phyloP scores from a whole-genome alignment of 495 filamentous ascomycete species.

The Penicillium waksmanii region DNA sequence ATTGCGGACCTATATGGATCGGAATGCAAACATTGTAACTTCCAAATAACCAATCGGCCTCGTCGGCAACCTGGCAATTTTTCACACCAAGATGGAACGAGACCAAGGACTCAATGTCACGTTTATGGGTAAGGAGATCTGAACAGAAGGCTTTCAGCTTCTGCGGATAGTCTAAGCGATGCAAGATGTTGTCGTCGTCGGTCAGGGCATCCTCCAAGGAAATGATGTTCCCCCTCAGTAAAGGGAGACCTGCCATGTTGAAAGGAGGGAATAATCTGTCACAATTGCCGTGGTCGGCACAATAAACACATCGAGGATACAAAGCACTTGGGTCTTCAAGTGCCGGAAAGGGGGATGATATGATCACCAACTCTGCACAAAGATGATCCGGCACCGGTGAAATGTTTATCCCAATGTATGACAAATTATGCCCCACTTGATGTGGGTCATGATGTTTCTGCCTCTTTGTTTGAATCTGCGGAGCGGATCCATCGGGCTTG shows the following conservation, averaged over 20 bases:
- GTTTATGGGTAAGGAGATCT: not conserved
- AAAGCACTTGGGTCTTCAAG: not conserved
- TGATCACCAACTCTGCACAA: not conserved
- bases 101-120: constrained; percentile 27
- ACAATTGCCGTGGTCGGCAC: not conserved
- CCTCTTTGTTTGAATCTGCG: no score
- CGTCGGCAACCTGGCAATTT: constrained; percentile 25
- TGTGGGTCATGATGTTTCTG: no score
- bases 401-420: not conserved
- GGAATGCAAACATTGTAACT: constrained; percentile 48
- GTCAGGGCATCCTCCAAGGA: not conserved
- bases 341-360: not conserved
- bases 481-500: no score
- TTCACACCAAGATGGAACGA: constrained; percentile 29
- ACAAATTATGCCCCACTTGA: no score
- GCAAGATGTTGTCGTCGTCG: constrained; percentile 2
- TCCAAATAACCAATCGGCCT: constrained; percentile 37
- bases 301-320: no score
- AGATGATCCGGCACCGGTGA: not conserved
- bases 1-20: constrained; percentile 26
- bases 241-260: not conserved
- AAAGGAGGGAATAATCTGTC: not conserved
- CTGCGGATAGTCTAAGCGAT: not conserved
- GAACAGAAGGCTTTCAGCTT: not conserved
- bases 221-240: not conserved